Evolutionary conservation across 768 basidiomycete species (phyloP).

Genomic region (Mycena floridula): DNA sequence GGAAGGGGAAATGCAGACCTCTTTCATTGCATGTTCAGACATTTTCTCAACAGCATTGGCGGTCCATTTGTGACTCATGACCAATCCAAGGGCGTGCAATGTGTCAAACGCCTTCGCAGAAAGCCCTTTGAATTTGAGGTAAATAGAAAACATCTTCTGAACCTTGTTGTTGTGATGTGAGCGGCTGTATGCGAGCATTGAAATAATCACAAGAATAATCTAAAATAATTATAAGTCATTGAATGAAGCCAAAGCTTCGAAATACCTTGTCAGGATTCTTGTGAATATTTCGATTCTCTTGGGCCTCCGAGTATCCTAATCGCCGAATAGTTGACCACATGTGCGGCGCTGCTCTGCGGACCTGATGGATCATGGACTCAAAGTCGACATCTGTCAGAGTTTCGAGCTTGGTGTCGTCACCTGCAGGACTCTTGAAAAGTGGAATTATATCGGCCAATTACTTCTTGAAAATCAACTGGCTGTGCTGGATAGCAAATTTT

Average conservation of each 20-base stretch:
- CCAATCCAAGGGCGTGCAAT: slow-evolving; percentile 27
- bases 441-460: slow-evolving; percentile 7
- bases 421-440: slow-evolving; percentile 4
- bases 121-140: slow-evolving; percentile 30
- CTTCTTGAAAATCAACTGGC: slow-evolving; percentile 5
- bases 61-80: slow-evolving; percentile 35
- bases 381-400: slow-evolving; percentile 11
- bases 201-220: slow-evolving; percentile 11
- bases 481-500: slow-evolving; percentile 7
- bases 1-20: slow-evolving; percentile 23
- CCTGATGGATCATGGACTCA: slow-evolving; percentile 3
- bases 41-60: slow-evolving; percentile 17
- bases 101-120: slow-evolving; percentile 32
- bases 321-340: slow-evolving; percentile 8
- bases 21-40: slow-evolving; percentile 17
- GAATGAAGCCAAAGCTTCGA: not conserved
- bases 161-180: slow-evolving; percentile 18
- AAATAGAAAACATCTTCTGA: slow-evolving; percentile 27
- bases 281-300: slow-evolving; percentile 8
- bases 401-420: slow-evolving; percentile 12
- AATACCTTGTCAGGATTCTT: slow-evolving; percentile 13
- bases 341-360: slow-evolving; percentile 5
- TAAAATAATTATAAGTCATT: not conserved
- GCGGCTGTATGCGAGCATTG: slow-evolving; percentile 19
- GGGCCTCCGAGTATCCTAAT: slow-evolving; percentile 4